phyloP scores from a whole-genome alignment of 2,329 filamentous ascomycete species.

The Fusarium longipes region DNA sequence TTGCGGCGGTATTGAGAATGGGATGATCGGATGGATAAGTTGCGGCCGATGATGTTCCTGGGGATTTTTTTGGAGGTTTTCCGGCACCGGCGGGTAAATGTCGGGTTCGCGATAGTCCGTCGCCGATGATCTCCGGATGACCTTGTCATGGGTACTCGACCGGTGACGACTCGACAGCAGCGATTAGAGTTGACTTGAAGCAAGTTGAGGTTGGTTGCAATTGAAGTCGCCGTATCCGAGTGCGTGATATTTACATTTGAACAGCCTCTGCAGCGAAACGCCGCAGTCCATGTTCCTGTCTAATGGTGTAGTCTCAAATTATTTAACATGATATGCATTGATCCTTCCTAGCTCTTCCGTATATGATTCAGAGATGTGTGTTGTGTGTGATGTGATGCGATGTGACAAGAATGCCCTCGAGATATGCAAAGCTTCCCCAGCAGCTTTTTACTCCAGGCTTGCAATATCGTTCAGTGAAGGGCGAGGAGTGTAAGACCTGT shows the following conservation, averaged over 20 bases:
- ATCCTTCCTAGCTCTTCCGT: constrained; percentile 19
- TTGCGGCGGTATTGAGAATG: constrained; percentile 48
- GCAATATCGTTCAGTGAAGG: constrained; percentile 73
- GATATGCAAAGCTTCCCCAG: neutral
- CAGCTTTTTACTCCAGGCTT: constrained; percentile 68
- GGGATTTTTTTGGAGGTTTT: constrained; percentile 47
- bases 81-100: constrained; percentile 50
- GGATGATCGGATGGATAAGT: constrained; percentile 25
- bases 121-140: constrained; percentile 18
- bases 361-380: neutral
- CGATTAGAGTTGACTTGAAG: neutral
- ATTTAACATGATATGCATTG: constrained; percentile 40
- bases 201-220: neutral
- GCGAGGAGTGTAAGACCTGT: constrained; percentile 67
- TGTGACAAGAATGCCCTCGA: neutral
- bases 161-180: constrained; percentile 17
- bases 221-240: constrained; percentile 5
- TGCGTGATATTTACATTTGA: constrained; percentile 41
- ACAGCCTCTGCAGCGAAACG: constrained; percentile 21
- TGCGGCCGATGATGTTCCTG: constrained; percentile 33
- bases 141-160: constrained; percentile 21
- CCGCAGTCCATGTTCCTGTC: constrained; percentile 37
- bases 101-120: constrained; percentile 45
- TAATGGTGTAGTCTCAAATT: constrained; percentile 43
- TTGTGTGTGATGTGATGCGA: too few species aligned